phyloP scores from a whole-genome alignment of 768 basidiomycete species.

The Leccinellum albellum region DNA sequence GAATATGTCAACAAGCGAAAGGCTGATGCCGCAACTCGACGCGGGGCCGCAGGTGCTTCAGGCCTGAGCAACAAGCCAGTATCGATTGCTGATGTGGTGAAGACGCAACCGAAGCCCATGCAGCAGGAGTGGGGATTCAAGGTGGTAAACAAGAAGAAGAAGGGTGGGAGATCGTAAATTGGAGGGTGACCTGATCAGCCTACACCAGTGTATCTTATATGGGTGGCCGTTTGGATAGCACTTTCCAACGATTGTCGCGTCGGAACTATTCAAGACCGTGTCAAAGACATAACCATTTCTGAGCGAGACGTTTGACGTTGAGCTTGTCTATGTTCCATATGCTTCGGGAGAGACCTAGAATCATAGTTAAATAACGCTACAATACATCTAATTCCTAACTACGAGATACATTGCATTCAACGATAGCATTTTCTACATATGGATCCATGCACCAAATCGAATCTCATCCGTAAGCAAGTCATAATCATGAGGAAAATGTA shows the following conservation, averaged over 20 bases:
- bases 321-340: not conserved
- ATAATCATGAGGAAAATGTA: constrained; percentile 20
- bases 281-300: not conserved
- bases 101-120: constrained; percentile 74
- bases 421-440: constrained; percentile 8
- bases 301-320: not conserved
- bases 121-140: constrained; percentile 88
- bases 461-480: not conserved
- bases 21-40: constrained; percentile 61
- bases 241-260: constrained; percentile 2
- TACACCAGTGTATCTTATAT: constrained; percentile 11
- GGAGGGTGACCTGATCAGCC: not conserved
- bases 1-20: constrained; percentile 89
- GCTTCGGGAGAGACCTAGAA: not conserved
- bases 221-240: constrained; percentile 24
- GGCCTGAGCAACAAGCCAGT: constrained; percentile 45
- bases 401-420: constrained; percentile 14
- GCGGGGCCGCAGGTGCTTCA: constrained; percentile 41
- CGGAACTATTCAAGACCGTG: not conserved
- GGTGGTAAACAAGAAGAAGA: constrained; percentile 95
- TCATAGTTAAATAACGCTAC: constrained; percentile 12
- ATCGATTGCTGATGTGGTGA: constrained; percentile 88
- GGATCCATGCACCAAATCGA: constrained; percentile 3
- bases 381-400: constrained; percentile 20
- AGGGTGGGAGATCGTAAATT: constrained; percentile 55